These are phyloP conservation scores for Psidium guajava DNA, from an alignment of 345 rosid species.

Conservation along the genomic window DNA sequence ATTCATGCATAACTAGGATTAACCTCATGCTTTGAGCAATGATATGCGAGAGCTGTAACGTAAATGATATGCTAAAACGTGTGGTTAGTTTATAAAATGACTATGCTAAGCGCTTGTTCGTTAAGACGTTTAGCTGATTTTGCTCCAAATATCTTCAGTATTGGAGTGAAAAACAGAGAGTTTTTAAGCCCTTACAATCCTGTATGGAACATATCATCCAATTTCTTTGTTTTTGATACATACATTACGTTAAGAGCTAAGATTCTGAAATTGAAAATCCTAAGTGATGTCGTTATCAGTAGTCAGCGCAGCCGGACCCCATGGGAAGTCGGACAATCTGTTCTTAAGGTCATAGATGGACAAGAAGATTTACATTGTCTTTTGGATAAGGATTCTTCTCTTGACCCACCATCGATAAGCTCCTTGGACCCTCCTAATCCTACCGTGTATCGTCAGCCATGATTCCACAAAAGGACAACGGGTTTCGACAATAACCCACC, in stretches of 20 bases:
- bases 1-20: not conserved
- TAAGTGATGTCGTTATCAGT: not conserved
- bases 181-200: not conserved
- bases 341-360: not conserved
- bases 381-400: not conserved
- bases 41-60: accelerated
- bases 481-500: not conserved
- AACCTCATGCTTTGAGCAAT: not conserved
- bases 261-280: not conserved
- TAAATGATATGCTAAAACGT: not conserved
- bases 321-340: not conserved
- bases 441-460: not conserved
- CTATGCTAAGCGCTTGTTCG: not conserved
- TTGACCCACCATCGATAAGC: not conserved
- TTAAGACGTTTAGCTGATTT: not conserved
- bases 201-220: not conserved
- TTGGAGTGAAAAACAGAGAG: not conserved
- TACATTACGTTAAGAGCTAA: not conserved
- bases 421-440: not conserved
- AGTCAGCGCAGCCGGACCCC: not conserved
- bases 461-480: not conserved
- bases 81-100: not conserved
- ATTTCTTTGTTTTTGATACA: not conserved
- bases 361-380: not conserved
- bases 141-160: not conserved